A percentile compares a stretch with the other conserved stretches of the same genome.
Evolutionary conservation across 345 rosid genomes (phyloP).

Genomic region (Populus tremula): DNA sequence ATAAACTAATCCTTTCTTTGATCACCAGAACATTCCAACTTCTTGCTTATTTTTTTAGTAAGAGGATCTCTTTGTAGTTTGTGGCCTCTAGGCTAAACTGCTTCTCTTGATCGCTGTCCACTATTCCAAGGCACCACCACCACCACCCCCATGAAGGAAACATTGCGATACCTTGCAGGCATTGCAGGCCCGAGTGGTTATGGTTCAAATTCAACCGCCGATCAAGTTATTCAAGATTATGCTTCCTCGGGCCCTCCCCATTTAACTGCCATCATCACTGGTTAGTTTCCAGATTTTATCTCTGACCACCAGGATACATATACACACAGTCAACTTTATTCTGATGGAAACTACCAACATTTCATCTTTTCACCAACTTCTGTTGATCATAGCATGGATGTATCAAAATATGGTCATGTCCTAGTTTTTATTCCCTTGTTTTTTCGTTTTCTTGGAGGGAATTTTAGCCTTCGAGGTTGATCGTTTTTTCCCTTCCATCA

Average conservation of each 20-base stretch:
- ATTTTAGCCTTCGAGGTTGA: not conserved
- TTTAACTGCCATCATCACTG: slow-evolving; percentile 69
- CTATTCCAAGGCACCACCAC: slow-evolving; percentile 15
- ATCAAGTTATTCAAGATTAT: slow-evolving; percentile 56
- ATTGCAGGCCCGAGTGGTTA: slow-evolving; percentile 93
- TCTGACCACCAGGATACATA: not conserved
- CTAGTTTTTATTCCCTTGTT: not conserved
- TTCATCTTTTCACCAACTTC: slow-evolving; percentile 1
- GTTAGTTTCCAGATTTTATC: slow-evolving; percentile 25
- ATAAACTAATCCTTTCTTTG: not conserved
- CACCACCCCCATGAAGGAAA: slow-evolving; percentile 58
- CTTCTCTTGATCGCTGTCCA: slow-evolving; percentile 27
- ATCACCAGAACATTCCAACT: not conserved
- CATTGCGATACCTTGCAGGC: slow-evolving; percentile 75
- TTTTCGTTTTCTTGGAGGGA: not conserved
- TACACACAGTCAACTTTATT: not conserved
- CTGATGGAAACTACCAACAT: not conserved
- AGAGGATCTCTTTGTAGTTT: not conserved
- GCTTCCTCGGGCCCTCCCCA: slow-evolving; percentile 20
- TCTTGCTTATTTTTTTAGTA: not conserved
- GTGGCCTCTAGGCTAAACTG: slow-evolving; percentile 2
- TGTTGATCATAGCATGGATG: not conserved
- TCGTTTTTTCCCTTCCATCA: not conserved
- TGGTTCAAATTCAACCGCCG: slow-evolving; percentile 91
- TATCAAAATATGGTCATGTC: too few relatives aligned